Base-by-base conservation (phyloP, 2,329 filamentous ascomycete species). In the Verticillium nonalfalfae region DNA sequence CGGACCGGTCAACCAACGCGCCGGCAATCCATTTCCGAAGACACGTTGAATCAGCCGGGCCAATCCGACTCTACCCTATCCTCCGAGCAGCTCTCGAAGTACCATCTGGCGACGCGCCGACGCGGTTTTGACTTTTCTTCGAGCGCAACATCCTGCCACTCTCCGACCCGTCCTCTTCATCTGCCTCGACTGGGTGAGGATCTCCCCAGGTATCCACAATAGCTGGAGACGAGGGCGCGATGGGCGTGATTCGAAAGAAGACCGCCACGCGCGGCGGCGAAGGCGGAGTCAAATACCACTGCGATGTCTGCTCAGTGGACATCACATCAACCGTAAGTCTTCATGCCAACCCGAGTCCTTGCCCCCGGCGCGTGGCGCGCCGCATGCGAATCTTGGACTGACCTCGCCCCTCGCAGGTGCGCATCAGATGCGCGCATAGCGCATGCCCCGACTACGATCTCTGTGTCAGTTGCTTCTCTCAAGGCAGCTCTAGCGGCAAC, bases 231-330 rank as follows among this genome's bases (percentile, higher is more conserved):
- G 45, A 50, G n/a, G 11, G 45, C 69, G 66, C 68, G 58, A 97
- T 97, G 94, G 93, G 93, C 69, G 90, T 97, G 71, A 97, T 97
- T 74, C 90, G 93, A 73, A 97, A 97, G 82, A 97, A 97, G 80
- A 95, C 91, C 63, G 90, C 90, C 67, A 88, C 89, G 60, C 84
- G 91, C 71, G 91, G 91, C 65, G 92, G 90, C 59, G 92, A 97
- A 73, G 93, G 90, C 57, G 91, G 91, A 65, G 90, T 93, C 36
- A 97, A 98, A 74, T 99, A 96, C 75, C 92, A 98, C 67, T 99
- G 95, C 80, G 96, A 99, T 75, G 89, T 96, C 62, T 99, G 95
- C 75, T 96, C 92, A 55, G 91, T 91, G 62, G 95, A 99, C 75
- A 96, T 99, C 68, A 99, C 95, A 56, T 95, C 93, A 5, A 99